Evolutionary conservation across 306 rosid genomes (phyloP).

Genomic region (Luffa aegyptiaca): DNA sequence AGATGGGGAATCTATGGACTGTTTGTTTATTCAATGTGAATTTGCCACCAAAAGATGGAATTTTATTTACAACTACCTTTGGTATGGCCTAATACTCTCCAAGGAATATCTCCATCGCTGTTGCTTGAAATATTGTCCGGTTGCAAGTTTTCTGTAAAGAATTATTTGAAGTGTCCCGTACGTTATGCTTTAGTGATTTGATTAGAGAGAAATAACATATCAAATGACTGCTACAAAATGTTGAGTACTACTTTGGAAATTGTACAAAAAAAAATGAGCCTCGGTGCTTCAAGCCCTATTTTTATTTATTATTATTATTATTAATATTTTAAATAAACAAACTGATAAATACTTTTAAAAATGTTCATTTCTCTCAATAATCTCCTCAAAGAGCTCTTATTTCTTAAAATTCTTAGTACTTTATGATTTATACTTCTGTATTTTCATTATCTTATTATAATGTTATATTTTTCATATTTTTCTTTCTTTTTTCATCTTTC

Average conservation of each 20-base stretch:
- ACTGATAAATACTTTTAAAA: neutral
- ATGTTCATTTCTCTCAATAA: neutral
- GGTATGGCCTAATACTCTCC: neutral
- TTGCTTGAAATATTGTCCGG: neutral
- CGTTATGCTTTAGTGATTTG: neutral
- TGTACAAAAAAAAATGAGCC: neutral
- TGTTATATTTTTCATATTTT: no score
- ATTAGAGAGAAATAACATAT: neutral
- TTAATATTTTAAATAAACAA: no score
- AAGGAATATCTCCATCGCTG: neutral
- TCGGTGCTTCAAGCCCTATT: no score
- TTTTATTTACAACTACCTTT: neutral
- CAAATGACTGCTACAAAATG: neutral
- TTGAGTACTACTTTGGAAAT: neutral
- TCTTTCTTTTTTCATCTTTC: no score
- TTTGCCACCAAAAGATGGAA: neutral
- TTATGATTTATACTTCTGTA: no score
- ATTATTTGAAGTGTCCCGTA: neutral
- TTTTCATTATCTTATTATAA: no score
- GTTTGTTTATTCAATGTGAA: neutral
- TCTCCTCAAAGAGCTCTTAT: neutral
- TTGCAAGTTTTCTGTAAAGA: neutral
- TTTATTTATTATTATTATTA: no score
- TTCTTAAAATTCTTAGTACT: neutral
- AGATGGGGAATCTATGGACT: neutral